Evolutionary conservation across 108 stramenopile species (phyloP), one percentile per base, ranked within the genome.

Genomic region (Ochromonas danica): DNA sequence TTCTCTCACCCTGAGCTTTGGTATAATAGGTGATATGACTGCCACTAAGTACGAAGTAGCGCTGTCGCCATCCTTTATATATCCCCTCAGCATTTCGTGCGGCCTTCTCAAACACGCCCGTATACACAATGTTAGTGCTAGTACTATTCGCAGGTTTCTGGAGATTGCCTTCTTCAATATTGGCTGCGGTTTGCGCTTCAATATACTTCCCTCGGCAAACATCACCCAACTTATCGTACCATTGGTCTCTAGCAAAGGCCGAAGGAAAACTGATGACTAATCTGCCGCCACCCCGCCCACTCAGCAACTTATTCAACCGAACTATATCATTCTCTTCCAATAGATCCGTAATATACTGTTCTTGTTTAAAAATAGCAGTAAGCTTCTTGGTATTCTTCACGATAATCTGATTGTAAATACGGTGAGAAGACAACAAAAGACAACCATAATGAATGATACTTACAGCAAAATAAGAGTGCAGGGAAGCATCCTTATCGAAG

Each of bases 71-170:
- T 10, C 40, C 33, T 10, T 31, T 14, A 10, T 31, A 31, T 17
- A 17, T 22, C 22, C 67, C 67, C 14, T 10, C 10, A 10, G 36
- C 40, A 22, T 31, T 40, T 10, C 67, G 67, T 31, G 67, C 67
- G 14, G 67, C 67, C 40, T 70, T 70, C 14, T 70, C 67, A 22
- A 70, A 70, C 22, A 40, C 33, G 40, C 67, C 67, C 22, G 10
- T 40, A 17, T 17, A 40, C 22, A 40, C 36, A 17, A 70, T 40
- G 17, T 70, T 31, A 10, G 10, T 22, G 36, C 39, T 10, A 17
- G 17, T 10, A 17, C 22, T 31, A 31, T 10, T 22, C 22, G 67
- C 36, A 22, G 36, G 39, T n/a, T n/a, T n/a, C n/a, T n/a, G n/a
- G n/a, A n/a, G n/a, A n/a, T n/a, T n/a, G n/a, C n/a, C n/a, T n/a